Evolutionary conservation across 768 basidiomycete genomes (phyloP), one percentile per base, ranked within the genome.

Genomic region (Agaricus blazei): DNA sequence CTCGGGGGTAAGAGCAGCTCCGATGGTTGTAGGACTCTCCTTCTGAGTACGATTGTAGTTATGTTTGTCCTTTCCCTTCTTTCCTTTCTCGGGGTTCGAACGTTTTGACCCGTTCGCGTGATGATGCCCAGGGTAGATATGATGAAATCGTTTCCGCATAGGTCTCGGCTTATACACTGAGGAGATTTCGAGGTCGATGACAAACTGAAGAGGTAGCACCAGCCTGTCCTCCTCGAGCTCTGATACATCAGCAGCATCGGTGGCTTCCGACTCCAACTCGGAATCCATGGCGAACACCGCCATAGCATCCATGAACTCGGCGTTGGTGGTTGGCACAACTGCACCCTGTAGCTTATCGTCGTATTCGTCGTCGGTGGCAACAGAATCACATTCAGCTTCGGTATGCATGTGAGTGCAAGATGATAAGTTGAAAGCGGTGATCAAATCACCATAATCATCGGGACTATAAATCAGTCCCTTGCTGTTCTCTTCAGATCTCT

Each of bases 111-210:
- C 60, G 54, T 70, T 64, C 24, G 23, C 14, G 14, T 64, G 51
- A 49, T 67, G 65, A 68, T 64, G 14, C 72, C 73, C 7, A 68
- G 48, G 41, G 23, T 56, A 48, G 8, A 37, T 43, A 11, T 56
- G 54, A 12, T 56, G 34, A 29, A 56, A 56, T 19, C 54, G 43
- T 31, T 56, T 70, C 51, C 80, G 83, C 60, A 79, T 69, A 1
- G 87, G 86, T 0, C 84, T 80, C 1, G 88, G 88, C 61, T 90
- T 89, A 72, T 81, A 88, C 9, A 90, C 88, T 2, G 82, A 76
- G 2, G 79, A 70, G 47, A 90, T 88, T 63, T 86, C 85, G 54
- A 91, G 77, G 64, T 82, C 81, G 51, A 84, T 68, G 15, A 74
- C 65, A 56, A 77, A 69, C 3, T 65, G 60, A 12, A 24, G 62